Percentiles rank a stretch among this genome's conserved stretches.
Conservation (phyloP, 106 monocot species). For the Chionographis japonica region DNA sequence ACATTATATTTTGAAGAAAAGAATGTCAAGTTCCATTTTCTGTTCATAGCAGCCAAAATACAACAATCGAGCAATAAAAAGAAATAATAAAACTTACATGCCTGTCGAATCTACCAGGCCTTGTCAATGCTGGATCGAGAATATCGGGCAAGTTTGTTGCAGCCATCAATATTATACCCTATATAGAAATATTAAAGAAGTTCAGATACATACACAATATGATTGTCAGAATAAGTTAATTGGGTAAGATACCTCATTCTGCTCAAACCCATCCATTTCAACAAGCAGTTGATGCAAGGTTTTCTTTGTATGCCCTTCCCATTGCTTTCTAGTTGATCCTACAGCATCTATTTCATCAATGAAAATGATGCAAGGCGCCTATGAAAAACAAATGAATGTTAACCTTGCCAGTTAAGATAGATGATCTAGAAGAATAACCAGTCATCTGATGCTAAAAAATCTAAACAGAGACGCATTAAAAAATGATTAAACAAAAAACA, state of each 20-base stretch:
- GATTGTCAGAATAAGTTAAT: not conserved
- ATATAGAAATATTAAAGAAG: slow-evolving; percentile 9
- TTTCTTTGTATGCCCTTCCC: slow-evolving; percentile 99
- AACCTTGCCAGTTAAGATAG: too few relatives aligned
- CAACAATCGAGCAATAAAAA: slow-evolving; percentile 1
- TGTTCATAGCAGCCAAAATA: not conserved
- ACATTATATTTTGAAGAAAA: not conserved
- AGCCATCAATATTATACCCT: slow-evolving; percentile 99
- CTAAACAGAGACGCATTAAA: too few relatives aligned
- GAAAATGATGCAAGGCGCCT: slow-evolving; percentile 99
- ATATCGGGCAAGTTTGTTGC: slow-evolving; percentile 99
- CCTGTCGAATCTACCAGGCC: slow-evolving; percentile 99
- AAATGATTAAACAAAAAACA: too few relatives aligned
- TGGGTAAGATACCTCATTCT: slow-evolving; percentile 71
- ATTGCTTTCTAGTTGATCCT: slow-evolving; percentile 97
- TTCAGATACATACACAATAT: not conserved
- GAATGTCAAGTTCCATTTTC: too few relatives aligned
- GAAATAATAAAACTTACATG: slow-evolving; percentile 65
- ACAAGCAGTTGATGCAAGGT: slow-evolving; percentile 97
- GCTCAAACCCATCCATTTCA: slow-evolving; percentile 99
- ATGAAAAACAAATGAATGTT: slow-evolving; percentile 4
- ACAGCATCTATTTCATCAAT: slow-evolving; percentile 99
- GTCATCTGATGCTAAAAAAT: too few relatives aligned
- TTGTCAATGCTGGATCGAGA: slow-evolving; percentile 95
- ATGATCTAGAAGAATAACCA: too few relatives aligned